Evolutionary conservation across 1,139 yeast species (phyloP).

Genomic region (Pichia sp.): DNA sequence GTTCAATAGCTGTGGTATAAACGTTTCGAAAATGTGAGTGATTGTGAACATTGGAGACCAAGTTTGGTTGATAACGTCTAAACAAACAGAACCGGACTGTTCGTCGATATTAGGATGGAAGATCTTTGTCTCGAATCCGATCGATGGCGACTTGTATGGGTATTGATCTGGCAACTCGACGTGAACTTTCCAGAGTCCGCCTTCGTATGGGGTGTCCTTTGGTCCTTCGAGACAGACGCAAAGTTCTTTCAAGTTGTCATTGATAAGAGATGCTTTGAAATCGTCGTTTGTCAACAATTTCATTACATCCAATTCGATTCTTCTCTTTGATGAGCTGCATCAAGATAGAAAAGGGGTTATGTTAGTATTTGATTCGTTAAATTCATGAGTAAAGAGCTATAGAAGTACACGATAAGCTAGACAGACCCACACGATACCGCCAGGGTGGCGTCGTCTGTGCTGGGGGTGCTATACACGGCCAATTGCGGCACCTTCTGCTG

Average conservation of each 20-base stretch:
- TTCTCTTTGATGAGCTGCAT: slow-evolving; percentile 29
- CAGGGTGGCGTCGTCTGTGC: too few relatives aligned
- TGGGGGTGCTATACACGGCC: too few relatives aligned
- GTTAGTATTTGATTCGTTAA: too few relatives aligned
- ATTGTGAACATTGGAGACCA: slow-evolving; percentile 99
- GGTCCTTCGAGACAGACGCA: slow-evolving; percentile 89
- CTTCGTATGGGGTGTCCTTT: slow-evolving; percentile 81
- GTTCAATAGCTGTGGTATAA: slow-evolving; percentile 85
- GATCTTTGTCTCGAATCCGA: slow-evolving; percentile 88
- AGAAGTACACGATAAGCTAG: slow-evolving; percentile 29
- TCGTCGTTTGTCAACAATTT: slow-evolving; percentile 94
- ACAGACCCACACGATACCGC: too few relatives aligned
- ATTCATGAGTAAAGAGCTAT: too few relatives aligned
- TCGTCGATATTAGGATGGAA: slow-evolving; percentile 95
- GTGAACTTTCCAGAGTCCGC: slow-evolving; percentile 88
- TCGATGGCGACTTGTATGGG: slow-evolving; percentile 94
- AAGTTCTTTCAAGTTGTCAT: slow-evolving; percentile 91
- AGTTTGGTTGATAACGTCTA: slow-evolving; percentile 95
- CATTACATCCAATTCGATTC: slow-evolving; percentile 97
- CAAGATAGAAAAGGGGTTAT: too few relatives aligned
- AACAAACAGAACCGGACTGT: slow-evolving; percentile 88
- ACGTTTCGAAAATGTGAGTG: slow-evolving; percentile 87
- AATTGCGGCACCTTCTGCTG: too few relatives aligned
- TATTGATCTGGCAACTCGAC: slow-evolving; percentile 96
- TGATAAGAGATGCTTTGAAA: slow-evolving; percentile 80